These are phyloP conservation scores for Trypethelium eluteriae DNA, from an alignment of 495 filamentous ascomycete species.

Conservation along the genomic window DNA sequence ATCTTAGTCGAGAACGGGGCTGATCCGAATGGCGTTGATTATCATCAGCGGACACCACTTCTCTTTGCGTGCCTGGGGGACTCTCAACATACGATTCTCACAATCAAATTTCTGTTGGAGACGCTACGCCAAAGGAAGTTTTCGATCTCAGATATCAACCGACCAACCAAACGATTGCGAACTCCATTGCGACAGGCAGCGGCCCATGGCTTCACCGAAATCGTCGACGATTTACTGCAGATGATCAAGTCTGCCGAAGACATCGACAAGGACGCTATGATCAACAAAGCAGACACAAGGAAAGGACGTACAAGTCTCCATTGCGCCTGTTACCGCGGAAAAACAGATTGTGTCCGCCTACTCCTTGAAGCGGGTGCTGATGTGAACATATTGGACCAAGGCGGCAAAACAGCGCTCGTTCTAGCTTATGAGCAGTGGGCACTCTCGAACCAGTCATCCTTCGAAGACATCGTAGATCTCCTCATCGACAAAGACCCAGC, in stretches of 20 bases:
- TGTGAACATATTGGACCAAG: background rate
- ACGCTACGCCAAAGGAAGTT: conserved; percentile 3
- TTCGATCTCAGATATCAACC: conserved; percentile 15
- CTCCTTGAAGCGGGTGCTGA: background rate
- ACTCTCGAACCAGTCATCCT: conserved; percentile 6
- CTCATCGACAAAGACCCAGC: conserved; percentile 5
- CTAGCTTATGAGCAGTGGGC: conserved; percentile 9
- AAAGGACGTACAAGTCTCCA: conserved; percentile 24
- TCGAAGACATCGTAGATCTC: background rate
- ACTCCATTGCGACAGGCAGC: conserved; percentile 19
- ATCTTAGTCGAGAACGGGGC: conserved; percentile 29
- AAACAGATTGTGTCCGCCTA: conserved; percentile 12
- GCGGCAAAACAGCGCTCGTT: conserved; percentile 10
- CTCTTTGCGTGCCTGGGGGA: conserved; percentile 5
- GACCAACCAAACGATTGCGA: conserved; percentile 14
- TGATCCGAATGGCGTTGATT: conserved; percentile 27
- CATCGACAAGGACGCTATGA: background rate
- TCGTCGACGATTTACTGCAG: conserved; percentile 13
- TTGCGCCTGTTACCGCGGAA: conserved; percentile 19
- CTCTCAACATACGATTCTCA: conserved; percentile 11
- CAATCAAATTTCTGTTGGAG: conserved; percentile 17
- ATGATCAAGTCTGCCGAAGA: conserved; percentile 21
- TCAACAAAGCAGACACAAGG: conserved; percentile 18
- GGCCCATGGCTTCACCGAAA: conserved; percentile 16
- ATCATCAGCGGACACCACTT: conserved; percentile 17